These are phyloP conservation scores for Arachis stenosperma DNA, from an alignment of 306 rosid genomes.

Conservation along the genomic window DNA sequence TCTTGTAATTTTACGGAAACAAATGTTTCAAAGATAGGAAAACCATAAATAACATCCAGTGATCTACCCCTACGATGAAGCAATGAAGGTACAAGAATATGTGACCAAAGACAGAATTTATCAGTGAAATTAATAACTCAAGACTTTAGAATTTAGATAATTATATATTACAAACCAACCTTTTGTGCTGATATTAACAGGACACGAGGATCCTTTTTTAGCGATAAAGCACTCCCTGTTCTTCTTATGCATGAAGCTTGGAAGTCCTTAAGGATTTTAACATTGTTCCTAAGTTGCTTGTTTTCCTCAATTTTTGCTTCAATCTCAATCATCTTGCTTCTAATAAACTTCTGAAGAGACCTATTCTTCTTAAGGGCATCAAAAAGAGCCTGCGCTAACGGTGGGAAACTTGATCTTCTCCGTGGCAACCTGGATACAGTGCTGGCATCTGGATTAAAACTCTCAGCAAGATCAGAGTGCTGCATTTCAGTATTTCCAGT, in stretches of 20 bases:
- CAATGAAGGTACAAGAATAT: not conserved
- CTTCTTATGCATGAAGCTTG: slow-evolving; percentile 68
- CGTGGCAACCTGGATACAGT: slow-evolving; percentile 40
- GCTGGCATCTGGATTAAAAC: slow-evolving; percentile 40
- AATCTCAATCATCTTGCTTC: slow-evolving; percentile 65
- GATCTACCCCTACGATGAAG: not conserved
- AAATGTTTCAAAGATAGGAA: slow-evolving; percentile 1
- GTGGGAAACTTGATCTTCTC: slow-evolving; percentile 59
- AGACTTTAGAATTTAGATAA: slow-evolving; percentile 13
- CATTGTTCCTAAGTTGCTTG: slow-evolving; percentile 56
- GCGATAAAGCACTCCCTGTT: slow-evolving; percentile 71
- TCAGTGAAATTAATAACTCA: slow-evolving; percentile 29
- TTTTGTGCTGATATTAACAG: slow-evolving; percentile 74
- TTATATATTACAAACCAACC: slow-evolving; percentile 51
- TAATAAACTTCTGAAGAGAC: slow-evolving; percentile 62
- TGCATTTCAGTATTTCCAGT: slow-evolving; percentile 37
- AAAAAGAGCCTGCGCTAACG: slow-evolving; percentile 62
- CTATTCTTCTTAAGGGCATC: slow-evolving; percentile 86
- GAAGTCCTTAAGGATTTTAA: slow-evolving; percentile 80
- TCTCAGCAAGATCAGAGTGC: slow-evolving; percentile 35
- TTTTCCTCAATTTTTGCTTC: slow-evolving; percentile 89
- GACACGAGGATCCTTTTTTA: slow-evolving; percentile 69
- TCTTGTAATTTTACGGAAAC: not conserved
- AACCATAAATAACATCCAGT: slow-evolving; percentile 15
- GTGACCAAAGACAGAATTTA: slow-evolving; percentile 20